A percentile compares a stretch with the other conserved stretches of the same genome.
Conservation (phyloP, 345 rosid species). For the Clausena lansium region DNA sequence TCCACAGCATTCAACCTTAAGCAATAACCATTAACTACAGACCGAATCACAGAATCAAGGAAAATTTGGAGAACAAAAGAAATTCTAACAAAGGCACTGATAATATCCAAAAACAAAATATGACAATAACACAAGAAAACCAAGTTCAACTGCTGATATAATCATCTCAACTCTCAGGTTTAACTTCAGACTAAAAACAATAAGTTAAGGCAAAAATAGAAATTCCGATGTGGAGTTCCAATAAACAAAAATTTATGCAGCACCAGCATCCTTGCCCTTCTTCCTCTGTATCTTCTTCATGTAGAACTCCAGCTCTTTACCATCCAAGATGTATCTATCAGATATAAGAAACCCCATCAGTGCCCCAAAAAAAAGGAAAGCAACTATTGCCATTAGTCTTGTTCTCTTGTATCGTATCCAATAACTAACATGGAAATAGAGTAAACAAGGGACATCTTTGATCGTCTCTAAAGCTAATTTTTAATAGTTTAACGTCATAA, state of each 20-base stretch:
- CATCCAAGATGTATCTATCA: constrained; percentile 64
- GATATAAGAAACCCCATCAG: background rate
- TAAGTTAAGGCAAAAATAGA: background rate
- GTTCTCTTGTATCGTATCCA: background rate
- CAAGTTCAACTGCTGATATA: constrained; percentile 9
- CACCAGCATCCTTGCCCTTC: constrained; percentile 88
- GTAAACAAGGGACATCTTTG: background rate
- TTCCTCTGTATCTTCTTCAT: constrained; percentile 83
- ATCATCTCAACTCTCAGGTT: background rate
- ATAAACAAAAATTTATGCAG: constrained; percentile 38
- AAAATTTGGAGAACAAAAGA: background rate
- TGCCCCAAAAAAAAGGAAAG: background rate
- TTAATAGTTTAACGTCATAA: background rate
- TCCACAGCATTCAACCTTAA: no score
- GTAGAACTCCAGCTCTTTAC: constrained; percentile 72
- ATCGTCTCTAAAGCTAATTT: background rate
- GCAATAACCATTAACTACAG: no score
- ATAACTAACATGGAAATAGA: background rate
- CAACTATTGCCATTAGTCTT: background rate
- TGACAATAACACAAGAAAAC: background rate
- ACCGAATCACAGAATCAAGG: no score
- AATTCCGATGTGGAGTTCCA: background rate
- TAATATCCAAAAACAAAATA: background rate
- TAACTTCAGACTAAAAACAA: background rate
- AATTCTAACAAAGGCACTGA: background rate